Conservation (phyloP, 2,329 filamentous ascomycete species). For the Aureobasidium sp. region DNA sequence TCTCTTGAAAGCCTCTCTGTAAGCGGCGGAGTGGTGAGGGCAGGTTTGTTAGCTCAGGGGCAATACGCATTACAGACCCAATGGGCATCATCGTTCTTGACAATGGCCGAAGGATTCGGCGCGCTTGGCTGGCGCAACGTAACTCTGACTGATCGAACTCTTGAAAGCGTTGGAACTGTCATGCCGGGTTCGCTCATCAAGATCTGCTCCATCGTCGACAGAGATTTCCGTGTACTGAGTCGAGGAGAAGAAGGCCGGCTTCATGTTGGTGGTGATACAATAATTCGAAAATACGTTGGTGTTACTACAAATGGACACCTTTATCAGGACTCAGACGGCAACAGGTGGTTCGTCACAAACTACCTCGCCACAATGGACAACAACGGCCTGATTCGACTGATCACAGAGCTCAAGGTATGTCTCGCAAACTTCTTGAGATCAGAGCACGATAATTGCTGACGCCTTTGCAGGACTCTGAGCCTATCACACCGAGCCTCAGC, state of each 20-base stretch:
- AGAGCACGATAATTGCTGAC: not conserved
- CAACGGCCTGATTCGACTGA: not conserved
- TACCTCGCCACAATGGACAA: not conserved
- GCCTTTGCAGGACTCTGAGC: not conserved
- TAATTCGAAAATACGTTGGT: not conserved
- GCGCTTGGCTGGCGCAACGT: not conserved
- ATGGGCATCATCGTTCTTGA: not conserved
- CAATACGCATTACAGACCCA: not conserved
- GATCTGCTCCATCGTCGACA: not conserved
- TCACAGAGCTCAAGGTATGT: not conserved
- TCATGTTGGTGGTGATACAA: not conserved
- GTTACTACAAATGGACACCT: not conserved
- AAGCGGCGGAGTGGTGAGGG: not conserved
- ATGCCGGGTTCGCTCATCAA: not conserved
- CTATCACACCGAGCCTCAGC: not conserved
- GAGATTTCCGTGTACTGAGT: not conserved
- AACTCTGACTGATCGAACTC: not conserved
- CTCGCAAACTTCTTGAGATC: not conserved
- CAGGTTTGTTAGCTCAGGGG: not conserved
- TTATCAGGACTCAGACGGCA: not conserved
- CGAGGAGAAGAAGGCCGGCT: constrained; percentile 4
- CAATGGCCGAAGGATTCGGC: not conserved
- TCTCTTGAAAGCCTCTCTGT: not conserved
- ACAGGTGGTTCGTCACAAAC: not conserved
- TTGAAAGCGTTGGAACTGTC: not conserved